These are phyloP conservation scores for Lactarius akahatsu DNA, from an alignment of 768 basidiomycete species.

Conservation along the genomic window DNA sequence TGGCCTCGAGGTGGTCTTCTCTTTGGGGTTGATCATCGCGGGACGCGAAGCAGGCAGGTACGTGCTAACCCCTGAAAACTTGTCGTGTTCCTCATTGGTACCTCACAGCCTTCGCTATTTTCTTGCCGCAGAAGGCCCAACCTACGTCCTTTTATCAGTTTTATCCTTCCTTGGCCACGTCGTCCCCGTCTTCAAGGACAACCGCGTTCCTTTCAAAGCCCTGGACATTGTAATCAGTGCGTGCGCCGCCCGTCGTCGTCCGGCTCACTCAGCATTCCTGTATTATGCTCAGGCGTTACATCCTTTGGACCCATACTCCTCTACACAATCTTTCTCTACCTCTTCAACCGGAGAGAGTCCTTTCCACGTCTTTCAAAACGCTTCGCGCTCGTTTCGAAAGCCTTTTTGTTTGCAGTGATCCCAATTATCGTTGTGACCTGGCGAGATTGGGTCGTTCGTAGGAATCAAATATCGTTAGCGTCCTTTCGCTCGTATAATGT, in stretches of 20 bases:
- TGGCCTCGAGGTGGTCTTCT: slow-evolving; percentile 60
- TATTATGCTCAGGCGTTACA: slow-evolving; percentile 40
- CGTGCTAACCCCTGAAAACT: slow-evolving; percentile 31
- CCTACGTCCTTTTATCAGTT: slow-evolving; percentile 57
- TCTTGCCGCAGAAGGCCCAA: slow-evolving; percentile 59
- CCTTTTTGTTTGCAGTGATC: slow-evolving; percentile 51
- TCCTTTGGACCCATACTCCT: slow-evolving; percentile 67
- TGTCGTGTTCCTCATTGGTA: background rate
- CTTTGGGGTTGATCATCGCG: slow-evolving; percentile 50
- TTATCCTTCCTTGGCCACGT: slow-evolving; percentile 61
- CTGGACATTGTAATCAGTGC: slow-evolving; percentile 64
- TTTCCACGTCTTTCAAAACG: slow-evolving; percentile 52
- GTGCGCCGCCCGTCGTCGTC: slow-evolving; percentile 30
- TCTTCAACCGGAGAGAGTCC: slow-evolving; percentile 53
- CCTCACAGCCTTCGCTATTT: slow-evolving; percentile 52
- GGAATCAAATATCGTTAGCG: slow-evolving; percentile 55
- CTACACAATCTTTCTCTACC: slow-evolving; percentile 61
- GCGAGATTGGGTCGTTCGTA: slow-evolving; percentile 64
- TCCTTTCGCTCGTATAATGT: slow-evolving; percentile 12
- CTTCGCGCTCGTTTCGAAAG: slow-evolving; percentile 45
- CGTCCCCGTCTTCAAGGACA: slow-evolving; percentile 49
- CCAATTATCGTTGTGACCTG: slow-evolving; percentile 53
- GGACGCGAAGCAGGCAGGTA: slow-evolving; percentile 52
- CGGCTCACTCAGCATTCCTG: background rate
- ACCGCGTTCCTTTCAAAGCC: slow-evolving; percentile 46